These are phyloP conservation scores for Lenzites betulinus DNA, from an alignment of 768 basidiomycete genomes.

Conservation along the genomic window DNA sequence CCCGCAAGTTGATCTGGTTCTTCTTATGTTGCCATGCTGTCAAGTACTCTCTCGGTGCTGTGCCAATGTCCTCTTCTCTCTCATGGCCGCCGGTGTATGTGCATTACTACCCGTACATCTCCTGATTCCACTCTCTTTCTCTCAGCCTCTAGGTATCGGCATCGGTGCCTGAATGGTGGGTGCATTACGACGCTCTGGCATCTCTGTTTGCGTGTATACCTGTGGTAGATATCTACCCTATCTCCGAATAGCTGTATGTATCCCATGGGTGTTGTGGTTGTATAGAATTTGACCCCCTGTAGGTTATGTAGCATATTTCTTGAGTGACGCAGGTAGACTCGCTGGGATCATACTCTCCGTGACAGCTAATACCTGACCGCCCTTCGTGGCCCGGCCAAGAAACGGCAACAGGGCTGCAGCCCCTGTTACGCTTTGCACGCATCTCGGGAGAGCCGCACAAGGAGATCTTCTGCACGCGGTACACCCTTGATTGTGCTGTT, in stretches of 20 bases:
- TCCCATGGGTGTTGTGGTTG: not conserved
- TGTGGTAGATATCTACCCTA: slow-evolving; percentile 17
- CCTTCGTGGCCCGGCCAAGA: not conserved
- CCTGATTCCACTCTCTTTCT: not conserved
- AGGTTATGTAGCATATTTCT: slow-evolving; percentile 18
- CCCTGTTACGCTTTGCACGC: not conserved
- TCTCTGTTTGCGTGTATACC: slow-evolving; percentile 13
- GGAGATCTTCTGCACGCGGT: slow-evolving; percentile 3
- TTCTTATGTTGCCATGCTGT: not conserved
- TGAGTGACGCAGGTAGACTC: not conserved
- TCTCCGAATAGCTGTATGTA: not conserved
- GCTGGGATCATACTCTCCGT: not conserved
- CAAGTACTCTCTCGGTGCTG: slow-evolving; percentile 3
- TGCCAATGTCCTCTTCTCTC: not conserved
- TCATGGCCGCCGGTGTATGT: not conserved
- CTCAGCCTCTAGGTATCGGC: slow-evolving; percentile 1
- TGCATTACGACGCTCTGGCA: slow-evolving; percentile 4
- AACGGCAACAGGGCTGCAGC: not conserved
- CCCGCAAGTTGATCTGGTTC: not conserved
- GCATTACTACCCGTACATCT: not conserved
- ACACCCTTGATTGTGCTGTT: not conserved
- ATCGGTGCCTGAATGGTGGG: not conserved
- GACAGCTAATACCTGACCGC: not conserved
- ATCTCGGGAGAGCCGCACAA: not conserved
- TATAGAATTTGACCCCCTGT: slow-evolving; percentile 6